Evolutionary conservation across 805 yeast species (phyloP).

Genomic region (Kodamaea hsintzibuensis): DNA sequence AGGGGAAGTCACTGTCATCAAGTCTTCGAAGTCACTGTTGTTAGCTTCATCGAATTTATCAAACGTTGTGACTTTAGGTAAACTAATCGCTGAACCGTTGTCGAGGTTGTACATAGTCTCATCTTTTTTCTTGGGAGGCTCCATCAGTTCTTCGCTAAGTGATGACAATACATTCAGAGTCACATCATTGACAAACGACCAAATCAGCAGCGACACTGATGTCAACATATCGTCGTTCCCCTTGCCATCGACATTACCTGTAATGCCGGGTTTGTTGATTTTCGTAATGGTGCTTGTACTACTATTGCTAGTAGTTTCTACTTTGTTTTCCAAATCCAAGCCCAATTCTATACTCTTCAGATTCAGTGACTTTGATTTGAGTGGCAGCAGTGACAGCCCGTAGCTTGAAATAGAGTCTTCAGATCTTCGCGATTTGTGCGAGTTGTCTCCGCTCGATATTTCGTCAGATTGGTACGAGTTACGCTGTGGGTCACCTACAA

Average conservation of each 20-base stretch:
- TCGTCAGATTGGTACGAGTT: conserved; percentile 5
- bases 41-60: conserved; percentile 7
- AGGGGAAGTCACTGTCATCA: conserved; percentile 7
- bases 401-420: conserved; percentile 28
- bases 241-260: neutral
- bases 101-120: conserved; percentile 24
- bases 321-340: neutral
- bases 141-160: conserved; percentile 16
- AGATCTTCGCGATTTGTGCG: conserved; percentile 18
- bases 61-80: conserved; percentile 11
- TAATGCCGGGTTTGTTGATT: neutral
- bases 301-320: neutral
- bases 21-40: conserved; percentile 17
- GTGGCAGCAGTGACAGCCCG: conserved; percentile 27
- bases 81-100: conserved; percentile 25
- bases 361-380: conserved; percentile 21
- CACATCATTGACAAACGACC: conserved; percentile 46
- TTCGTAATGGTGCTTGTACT: neutral
- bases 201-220: conserved; percentile 40
- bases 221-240: conserved; percentile 39
- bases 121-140: neutral
- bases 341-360: conserved; percentile 3
- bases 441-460: conserved; percentile 2
- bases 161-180: conserved; percentile 34
- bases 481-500: conserved; percentile 8